Evolutionary conservation across 1,284 basidiomycete species (phyloP).

Genomic region (Boletellus dicymbophilus): DNA sequence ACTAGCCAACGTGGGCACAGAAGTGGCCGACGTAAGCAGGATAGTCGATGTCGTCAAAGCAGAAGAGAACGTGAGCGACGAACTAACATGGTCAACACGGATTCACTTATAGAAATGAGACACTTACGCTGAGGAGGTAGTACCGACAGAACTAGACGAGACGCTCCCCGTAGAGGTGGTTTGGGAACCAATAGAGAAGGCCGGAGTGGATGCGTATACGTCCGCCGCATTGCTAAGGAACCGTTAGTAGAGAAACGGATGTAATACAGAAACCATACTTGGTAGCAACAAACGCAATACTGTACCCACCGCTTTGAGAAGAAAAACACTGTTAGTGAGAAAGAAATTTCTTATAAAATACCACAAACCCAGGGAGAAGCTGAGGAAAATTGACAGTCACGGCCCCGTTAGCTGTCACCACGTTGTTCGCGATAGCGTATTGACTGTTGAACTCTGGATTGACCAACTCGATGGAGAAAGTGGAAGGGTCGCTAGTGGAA

Average conservation of each 20-base stretch:
- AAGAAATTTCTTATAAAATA: too few species aligned
- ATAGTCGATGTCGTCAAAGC: constrained; percentile 3
- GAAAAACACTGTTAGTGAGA: too few species aligned
- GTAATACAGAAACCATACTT: constrained; percentile 29
- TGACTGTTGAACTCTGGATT: constrained; percentile 55
- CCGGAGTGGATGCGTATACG: too few species aligned
- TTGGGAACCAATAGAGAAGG: constrained; percentile 48
- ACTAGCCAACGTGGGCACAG: too few species aligned
- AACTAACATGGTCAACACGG: constrained; percentile 8
- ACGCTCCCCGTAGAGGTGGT: constrained; percentile 23
- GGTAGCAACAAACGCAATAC: too few species aligned
- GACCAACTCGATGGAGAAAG: constrained; percentile 42
- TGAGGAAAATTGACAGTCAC: constrained; percentile 48
- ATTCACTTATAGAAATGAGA: background rate
- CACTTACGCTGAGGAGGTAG: constrained; percentile 11
- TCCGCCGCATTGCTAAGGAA: too few species aligned
- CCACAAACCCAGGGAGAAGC: constrained; percentile 51
- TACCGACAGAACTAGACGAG: constrained; percentile 16
- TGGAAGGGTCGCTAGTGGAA: constrained; percentile 40
- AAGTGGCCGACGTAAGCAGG: too few species aligned
- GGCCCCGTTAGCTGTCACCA: constrained; percentile 39
- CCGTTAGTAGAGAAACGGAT: too few species aligned
- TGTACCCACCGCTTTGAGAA: too few species aligned
- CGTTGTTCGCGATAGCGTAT: constrained; percentile 61
- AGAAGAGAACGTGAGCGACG: background rate